These are phyloP conservation scores for Rhynchospora tenuis DNA, from an alignment of 176 grass and related monocot species.

Conservation along the genomic window DNA sequence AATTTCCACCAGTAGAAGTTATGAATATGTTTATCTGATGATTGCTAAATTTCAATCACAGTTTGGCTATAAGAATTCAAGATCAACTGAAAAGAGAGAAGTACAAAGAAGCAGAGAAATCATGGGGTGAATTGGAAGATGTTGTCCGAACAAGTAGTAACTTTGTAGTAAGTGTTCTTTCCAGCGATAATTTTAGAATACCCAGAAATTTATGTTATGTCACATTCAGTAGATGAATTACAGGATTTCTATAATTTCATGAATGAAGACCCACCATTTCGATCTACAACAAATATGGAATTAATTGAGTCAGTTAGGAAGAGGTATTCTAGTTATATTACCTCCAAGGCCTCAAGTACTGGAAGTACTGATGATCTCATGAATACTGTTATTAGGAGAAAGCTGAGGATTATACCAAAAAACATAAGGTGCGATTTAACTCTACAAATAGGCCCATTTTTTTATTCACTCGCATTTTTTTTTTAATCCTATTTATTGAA, in stretches of 20 bases:
- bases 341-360: slow-evolving; percentile 24
- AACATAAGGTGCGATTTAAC: slow-evolving; percentile 29
- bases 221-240: neutral
- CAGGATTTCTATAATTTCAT: slow-evolving; percentile 90
- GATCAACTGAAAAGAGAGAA: slow-evolving; percentile 27
- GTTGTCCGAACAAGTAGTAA: slow-evolving; percentile 31
- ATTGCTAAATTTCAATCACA: neutral
- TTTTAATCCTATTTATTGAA: neutral
- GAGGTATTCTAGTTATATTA: slow-evolving; percentile 44
- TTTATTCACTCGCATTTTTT: neutral
- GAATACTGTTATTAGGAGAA: slow-evolving; percentile 62
- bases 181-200: neutral
- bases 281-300: neutral
- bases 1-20: neutral
- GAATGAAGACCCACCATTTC: slow-evolving; percentile 30
- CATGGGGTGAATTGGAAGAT: slow-evolving; percentile 50
- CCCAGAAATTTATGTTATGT: neutral
- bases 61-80: slow-evolving; percentile 45
- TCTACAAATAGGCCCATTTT: neutral
- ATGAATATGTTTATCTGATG: neutral
- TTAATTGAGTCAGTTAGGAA: slow-evolving; percentile 24
- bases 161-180: slow-evolving; percentile 33
- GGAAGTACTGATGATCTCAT: slow-evolving; percentile 38
- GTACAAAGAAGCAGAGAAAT: slow-evolving; percentile 37
- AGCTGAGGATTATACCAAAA: slow-evolving; percentile 68